phyloP scores from a whole-genome alignment of 495 filamentous ascomycete species.

The Polyplosphaeria fusca region DNA sequence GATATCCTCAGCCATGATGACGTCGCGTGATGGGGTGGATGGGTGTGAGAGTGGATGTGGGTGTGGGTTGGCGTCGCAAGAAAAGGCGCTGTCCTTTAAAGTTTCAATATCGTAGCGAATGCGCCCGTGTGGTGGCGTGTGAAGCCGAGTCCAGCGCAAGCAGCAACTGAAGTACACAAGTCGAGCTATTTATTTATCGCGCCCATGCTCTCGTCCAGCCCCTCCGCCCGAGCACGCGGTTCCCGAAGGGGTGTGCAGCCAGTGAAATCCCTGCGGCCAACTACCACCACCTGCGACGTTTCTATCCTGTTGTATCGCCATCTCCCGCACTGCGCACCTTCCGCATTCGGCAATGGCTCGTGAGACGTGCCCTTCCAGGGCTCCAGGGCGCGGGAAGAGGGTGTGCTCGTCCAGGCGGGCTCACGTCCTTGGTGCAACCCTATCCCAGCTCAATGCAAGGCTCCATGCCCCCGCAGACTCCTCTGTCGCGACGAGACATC shows the following conservation, averaged over 20 bases:
- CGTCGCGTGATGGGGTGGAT: background rate
- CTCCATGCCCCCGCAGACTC: background rate
- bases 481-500: background rate
- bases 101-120: background rate
- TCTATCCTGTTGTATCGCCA: background rate
- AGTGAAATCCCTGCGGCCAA: constrained; percentile 1
- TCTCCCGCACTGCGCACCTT: constrained; percentile 3
- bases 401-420: background rate
- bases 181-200: background rate
- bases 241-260: background rate
- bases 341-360: background rate
- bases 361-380: background rate
- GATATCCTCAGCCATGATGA: constrained; percentile 26
- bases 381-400: background rate
- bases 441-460: background rate
- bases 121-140: background rate
- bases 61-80: background rate
- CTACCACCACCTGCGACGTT: constrained; percentile 1
- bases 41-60: background rate
- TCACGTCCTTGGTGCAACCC: background rate
- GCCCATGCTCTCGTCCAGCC: background rate
- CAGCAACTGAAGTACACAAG: background rate
- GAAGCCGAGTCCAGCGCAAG: background rate
- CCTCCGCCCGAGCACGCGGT: background rate
- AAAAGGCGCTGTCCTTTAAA: background rate